Percentiles rank a stretch among this genome's conserved stretches.
phyloP scores from a whole-genome alignment of 1,284 basidiomycete genomes.

The Austroboletus novae-zelandiae region DNA sequence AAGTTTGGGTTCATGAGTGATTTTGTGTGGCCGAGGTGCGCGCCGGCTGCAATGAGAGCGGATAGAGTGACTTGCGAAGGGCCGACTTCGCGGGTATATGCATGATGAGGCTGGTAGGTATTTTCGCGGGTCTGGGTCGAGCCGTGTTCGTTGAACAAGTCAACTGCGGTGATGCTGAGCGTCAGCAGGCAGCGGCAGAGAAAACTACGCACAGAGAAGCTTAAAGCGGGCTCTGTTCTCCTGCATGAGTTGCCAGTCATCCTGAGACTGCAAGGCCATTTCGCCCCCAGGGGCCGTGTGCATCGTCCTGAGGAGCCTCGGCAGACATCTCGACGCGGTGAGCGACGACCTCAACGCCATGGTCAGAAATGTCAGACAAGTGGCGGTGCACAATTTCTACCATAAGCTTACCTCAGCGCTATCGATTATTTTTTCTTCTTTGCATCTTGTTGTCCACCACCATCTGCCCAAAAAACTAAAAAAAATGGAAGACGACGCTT shows the following conservation, averaged over 20 bases:
- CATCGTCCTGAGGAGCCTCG: constrained; percentile 30
- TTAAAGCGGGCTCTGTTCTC: constrained; percentile 52
- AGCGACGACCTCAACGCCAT: constrained; percentile 44
- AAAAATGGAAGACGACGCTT: constrained; percentile 88
- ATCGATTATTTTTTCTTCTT: constrained; percentile 37
- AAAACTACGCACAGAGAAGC: constrained; percentile 42
- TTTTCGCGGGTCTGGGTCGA: constrained; percentile 74
- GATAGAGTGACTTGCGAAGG: constrained; percentile 77
- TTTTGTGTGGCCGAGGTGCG: constrained; percentile 90
- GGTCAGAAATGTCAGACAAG: constrained; percentile 32
- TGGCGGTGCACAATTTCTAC: constrained; percentile 49
- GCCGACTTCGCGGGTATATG: constrained; percentile 61
- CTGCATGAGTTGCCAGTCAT: constrained; percentile 68
- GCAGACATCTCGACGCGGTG: constrained; percentile 32
- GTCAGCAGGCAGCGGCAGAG: constrained; percentile 8
- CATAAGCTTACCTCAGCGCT: constrained; percentile 35
- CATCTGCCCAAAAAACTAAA: constrained; percentile 46
- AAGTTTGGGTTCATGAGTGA: constrained; percentile 85
- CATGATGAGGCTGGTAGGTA: constrained; percentile 73
- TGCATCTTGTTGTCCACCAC: constrained; percentile 20
- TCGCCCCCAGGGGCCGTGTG: constrained; percentile 32
- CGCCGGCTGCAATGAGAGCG: constrained; percentile 88
- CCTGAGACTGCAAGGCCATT: constrained; percentile 42
- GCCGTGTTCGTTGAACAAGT: constrained; percentile 68
- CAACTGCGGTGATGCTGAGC: constrained; percentile 44